phyloP scores from a whole-genome alignment of 495 filamentous ascomycete genomes.

The Pseudoneurospora amorphoporcata region DNA sequence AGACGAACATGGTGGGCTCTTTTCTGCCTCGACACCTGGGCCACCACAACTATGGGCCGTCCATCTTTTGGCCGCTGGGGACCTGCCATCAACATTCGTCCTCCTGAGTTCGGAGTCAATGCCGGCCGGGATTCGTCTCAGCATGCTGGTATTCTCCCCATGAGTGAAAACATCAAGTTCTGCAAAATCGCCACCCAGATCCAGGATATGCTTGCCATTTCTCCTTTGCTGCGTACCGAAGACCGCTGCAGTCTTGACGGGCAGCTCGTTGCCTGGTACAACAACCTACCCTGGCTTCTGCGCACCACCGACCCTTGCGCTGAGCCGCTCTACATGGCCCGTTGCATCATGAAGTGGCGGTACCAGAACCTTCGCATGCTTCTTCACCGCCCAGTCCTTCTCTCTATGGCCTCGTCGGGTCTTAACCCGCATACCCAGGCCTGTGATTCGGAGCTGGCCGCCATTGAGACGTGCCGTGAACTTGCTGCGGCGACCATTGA shows the following conservation, averaged over 20 bases:
- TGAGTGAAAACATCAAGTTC: slow-evolving; percentile 71
- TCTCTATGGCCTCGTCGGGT: slow-evolving; percentile 59
- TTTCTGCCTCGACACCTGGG: slow-evolving; percentile 75
- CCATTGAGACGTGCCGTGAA: slow-evolving; percentile 57
- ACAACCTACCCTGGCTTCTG: slow-evolving; percentile 60
- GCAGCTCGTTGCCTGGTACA: slow-evolving; percentile 62
- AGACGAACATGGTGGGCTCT: slow-evolving; percentile 72
- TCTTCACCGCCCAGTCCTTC: slow-evolving; percentile 63
- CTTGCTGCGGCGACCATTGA: slow-evolving; percentile 61
- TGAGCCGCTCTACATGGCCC: slow-evolving; percentile 55
- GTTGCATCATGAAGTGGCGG: slow-evolving; percentile 74
- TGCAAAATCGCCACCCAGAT: slow-evolving; percentile 70
- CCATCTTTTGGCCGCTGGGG: slow-evolving; percentile 68
- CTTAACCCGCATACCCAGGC: slow-evolving; percentile 44
- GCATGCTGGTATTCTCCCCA: slow-evolving; percentile 54
- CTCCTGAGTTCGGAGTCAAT: slow-evolving; percentile 47
- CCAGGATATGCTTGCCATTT: slow-evolving; percentile 63
- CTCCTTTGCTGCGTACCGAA: slow-evolving; percentile 52
- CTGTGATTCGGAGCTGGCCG: slow-evolving; percentile 55
- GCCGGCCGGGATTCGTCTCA: slow-evolving; percentile 40
- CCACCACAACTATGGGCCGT: slow-evolving; percentile 62
- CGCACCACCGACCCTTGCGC: slow-evolving; percentile 59
- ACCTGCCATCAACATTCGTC: slow-evolving; percentile 59
- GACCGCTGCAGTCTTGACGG: slow-evolving; percentile 55
- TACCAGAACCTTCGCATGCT: slow-evolving; percentile 72